These are phyloP conservation scores for Globisporangium acanthophoron DNA, from an alignment of 352 stramenopile species.

Conservation along the genomic window DNA sequence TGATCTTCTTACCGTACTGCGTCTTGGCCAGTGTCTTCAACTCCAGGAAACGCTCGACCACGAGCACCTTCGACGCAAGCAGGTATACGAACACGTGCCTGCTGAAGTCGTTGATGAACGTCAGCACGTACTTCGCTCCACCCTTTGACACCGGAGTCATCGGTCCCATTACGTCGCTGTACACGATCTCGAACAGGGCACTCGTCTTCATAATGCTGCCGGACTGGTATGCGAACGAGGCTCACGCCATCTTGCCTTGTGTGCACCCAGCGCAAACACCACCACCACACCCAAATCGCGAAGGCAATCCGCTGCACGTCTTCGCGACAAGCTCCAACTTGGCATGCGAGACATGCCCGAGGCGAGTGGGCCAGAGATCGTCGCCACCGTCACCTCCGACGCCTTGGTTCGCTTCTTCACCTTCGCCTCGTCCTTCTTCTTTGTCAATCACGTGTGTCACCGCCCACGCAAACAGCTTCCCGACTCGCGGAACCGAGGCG, in stretches of 20 bases:
- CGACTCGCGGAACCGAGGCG: background rate
- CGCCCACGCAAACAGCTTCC: background rate
- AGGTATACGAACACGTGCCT: background rate
- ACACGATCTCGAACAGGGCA: background rate
- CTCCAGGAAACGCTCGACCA: background rate
- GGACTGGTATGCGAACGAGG: background rate
- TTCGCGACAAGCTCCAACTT: background rate
- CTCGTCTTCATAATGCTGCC: background rate
- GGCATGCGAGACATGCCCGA: background rate
- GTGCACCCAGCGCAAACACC: background rate
- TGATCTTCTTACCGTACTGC: background rate
- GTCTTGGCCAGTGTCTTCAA: conserved; percentile 3
- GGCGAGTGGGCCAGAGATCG: background rate
- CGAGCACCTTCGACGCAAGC: background rate
- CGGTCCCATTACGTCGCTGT: background rate
- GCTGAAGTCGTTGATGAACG: conserved; percentile 15
- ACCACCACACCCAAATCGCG: background rate
- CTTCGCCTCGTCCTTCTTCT: background rate
- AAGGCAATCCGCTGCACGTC: too few species aligned
- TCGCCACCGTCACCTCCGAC: background rate
- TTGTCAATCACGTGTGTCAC: background rate
- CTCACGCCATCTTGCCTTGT: background rate
- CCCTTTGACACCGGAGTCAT: background rate
- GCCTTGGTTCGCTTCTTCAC: background rate
- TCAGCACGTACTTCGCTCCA: conserved; percentile 3